A percentile compares a stretch with the other conserved stretches of the same genome.
Evolutionary conservation across 352 stramenopile species (phyloP).

Genomic region (Plasmopara viticola): DNA sequence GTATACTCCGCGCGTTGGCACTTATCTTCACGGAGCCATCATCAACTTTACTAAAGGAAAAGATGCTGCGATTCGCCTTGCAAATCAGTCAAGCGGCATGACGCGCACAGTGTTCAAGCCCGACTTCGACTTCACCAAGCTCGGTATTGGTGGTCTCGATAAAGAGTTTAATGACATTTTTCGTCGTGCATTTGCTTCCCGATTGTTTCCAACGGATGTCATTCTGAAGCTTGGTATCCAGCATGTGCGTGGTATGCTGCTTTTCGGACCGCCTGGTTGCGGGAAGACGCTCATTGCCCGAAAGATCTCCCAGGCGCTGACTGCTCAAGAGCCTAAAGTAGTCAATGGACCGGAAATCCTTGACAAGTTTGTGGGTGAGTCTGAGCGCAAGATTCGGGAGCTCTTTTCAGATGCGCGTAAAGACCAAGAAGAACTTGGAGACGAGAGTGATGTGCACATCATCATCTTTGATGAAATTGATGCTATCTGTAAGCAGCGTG

Average conservation of each 20-base stretch:
- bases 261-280: conserved; percentile 83
- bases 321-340: conserved; percentile 94
- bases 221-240: conserved; percentile 97
- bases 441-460: conserved; percentile 98
- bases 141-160: conserved; percentile 98
- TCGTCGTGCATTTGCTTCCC: conserved; percentile 95
- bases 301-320: conserved; percentile 96
- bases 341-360: conserved; percentile 99
- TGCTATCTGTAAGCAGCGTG: conserved; percentile 97
- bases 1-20: conserved; percentile 33
- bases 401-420: conserved; percentile 93
- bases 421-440: conserved; percentile 88
- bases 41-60: conserved; percentile 77
- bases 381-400: conserved; percentile 98
- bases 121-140: conserved; percentile 98
- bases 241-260: conserved; percentile 93
- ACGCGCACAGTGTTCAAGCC: conserved; percentile 88
- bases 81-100: conserved; percentile 74
- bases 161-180: conserved; percentile 99
- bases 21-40: conserved; percentile 57
- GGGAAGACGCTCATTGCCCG: conserved; percentile 98
- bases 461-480: conserved; percentile 99
- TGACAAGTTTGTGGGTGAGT: conserved; percentile 98
- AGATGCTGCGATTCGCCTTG: conserved; percentile 66
- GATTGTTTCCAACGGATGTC: conserved; percentile 95